These are phyloP conservation scores for Cicer judaicum DNA, from an alignment of 306 rosid genomes.

Conservation along the genomic window DNA sequence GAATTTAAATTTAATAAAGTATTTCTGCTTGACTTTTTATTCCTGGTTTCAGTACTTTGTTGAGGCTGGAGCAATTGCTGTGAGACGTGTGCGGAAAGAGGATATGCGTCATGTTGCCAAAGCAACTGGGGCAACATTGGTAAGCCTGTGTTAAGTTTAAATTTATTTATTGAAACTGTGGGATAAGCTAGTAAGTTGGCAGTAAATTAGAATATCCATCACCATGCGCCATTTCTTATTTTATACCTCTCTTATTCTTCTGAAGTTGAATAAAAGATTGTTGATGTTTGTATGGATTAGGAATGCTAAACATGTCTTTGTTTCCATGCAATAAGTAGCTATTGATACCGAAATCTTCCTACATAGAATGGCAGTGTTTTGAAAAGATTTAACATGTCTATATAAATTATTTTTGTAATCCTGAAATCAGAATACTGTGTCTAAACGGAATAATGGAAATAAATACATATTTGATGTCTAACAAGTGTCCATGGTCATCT, in stretches of 20 bases:
- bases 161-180: slow-evolving; percentile 21
- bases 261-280: slow-evolving; percentile 2
- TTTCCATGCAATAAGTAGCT: slow-evolving; percentile 8
- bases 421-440: slow-evolving; percentile 12
- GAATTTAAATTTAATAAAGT: neutral
- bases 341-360: neutral
- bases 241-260: neutral
- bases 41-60: slow-evolving; percentile 79
- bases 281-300: slow-evolving; percentile 10
- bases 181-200: neutral
- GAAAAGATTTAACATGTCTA: neutral
- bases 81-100: slow-evolving; percentile 90
- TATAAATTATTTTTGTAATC: neutral
- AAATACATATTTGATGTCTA: neutral
- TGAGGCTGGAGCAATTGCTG: slow-evolving; percentile 97
- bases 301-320: neutral
- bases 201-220: slow-evolving; percentile 6
- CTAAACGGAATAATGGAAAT: neutral
- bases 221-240: slow-evolving; percentile 8
- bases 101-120: slow-evolving; percentile 99
- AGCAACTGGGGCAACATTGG: slow-evolving; percentile 98
- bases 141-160: slow-evolving; percentile 43
- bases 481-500: no score
- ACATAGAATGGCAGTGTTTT: neutral
- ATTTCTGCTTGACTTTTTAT: slow-evolving; percentile 6